Base-by-base conservation (phyloP, 352 stramenopile species). In the Pelagophyceae sp. region DNA sequence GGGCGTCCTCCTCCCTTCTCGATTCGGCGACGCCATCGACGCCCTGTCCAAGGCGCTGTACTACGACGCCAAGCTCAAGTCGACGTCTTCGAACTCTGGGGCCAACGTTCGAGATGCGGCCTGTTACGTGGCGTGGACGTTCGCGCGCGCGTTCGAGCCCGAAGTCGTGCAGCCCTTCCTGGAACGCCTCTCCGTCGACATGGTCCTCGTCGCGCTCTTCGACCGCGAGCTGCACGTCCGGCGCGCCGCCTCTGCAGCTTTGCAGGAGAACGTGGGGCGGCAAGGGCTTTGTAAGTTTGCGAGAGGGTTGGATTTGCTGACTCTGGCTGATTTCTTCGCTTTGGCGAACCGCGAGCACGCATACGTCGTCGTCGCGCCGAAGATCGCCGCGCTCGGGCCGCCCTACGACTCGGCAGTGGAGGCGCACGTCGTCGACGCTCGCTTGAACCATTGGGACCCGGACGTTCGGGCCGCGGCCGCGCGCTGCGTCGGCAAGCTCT, bases 71-170 rank as follows among this genome's bases (percentile, higher is more conserved):
- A 87, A 90, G 29, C 85, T n/a, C n/a, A n/a, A n/a, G n/a, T n/a
- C n/a, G n/a, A n/a, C n/a, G n/a, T n/a, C n/a, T n/a, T n/a, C n/a
- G n/a, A n/a, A 91, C 79, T 93, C 99, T 27, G 96, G 96, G 0
- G 87, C 94, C 20, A 92, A 99, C 80, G 96, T 99, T 29, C 87
- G 96, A 50, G 96, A 99, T 82, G 95, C 96, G 31, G 94, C 94
- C 0, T 99, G 95, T 81, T 99, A 99, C 80, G 92, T 93, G 19
- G 98, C 93, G 82, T 99, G 96, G 96, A 96, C 94, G 23, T 97
- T 98, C 86, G 94, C 94, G 20, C 85, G 95, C 64, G 94, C 95
- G 20, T 98, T 98, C 77, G 89, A 92, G 37, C 93, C 95, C 23
- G 80, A 83, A 20, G 82, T 98, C 35, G 86, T 99, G 40, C 82